phyloP scores from a whole-genome alignment of 2,329 filamentous ascomycete species.

The Thielaviopsis punctulata region DNA sequence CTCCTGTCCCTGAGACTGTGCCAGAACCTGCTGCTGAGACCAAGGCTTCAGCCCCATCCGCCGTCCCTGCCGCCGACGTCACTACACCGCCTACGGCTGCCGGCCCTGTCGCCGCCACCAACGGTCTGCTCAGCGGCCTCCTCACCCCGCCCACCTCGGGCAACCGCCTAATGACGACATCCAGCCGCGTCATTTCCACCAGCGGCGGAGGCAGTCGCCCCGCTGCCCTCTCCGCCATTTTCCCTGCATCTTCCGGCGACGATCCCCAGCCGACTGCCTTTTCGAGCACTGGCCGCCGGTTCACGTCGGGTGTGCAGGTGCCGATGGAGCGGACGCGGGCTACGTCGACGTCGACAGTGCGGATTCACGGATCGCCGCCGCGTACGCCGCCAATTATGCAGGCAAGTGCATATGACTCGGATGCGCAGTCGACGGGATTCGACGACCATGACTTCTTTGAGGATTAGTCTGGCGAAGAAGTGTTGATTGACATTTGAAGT shows the following conservation, averaged over 20 bases:
- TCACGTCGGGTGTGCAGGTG: conserved; percentile 21
- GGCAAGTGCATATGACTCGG: conserved; percentile 39
- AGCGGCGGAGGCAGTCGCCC: background rate
- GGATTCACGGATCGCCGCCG: conserved; percentile 17
- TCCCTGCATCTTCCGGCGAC: conserved; percentile 4
- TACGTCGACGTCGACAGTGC: conserved; percentile 15
- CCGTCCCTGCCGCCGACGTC: conserved; percentile 20
- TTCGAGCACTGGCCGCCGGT: conserved; percentile 39
- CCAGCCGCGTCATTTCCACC: background rate
- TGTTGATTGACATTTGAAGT: background rate
- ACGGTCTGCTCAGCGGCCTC: conserved; percentile 54
- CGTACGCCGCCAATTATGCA: conserved; percentile 47
- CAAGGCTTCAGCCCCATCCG: conserved; percentile 13
- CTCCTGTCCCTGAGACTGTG: background rate
- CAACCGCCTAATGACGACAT: conserved; percentile 26
- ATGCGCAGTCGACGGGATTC: conserved; percentile 41
- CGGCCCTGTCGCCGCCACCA: conserved; percentile 20
- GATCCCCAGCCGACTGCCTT: conserved; percentile 41
- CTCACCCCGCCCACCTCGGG: conserved; percentile 77
- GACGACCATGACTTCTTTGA: conserved; percentile 44
- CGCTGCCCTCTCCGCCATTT: conserved; percentile 33
- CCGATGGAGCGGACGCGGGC: conserved; percentile 12
- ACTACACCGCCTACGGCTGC: background rate
- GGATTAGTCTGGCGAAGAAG: conserved; percentile 21
- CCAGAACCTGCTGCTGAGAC: background rate